phyloP scores from a whole-genome alignment of 2,329 filamentous ascomycete species.

The Botrytis aclada region DNA sequence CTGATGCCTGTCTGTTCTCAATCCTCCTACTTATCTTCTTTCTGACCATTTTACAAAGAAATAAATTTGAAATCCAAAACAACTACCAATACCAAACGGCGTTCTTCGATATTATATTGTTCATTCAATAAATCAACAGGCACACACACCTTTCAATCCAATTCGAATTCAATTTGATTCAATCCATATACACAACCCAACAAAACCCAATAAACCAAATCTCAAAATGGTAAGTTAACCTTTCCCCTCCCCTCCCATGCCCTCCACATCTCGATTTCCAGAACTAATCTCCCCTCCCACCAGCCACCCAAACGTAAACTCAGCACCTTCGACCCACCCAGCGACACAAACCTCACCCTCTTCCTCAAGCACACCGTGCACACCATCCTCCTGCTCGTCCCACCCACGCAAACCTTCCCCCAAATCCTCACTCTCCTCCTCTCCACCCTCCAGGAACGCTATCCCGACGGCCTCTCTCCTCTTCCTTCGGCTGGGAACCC shows the following conservation, averaged over 20 bases:
- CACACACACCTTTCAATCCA: too few species aligned
- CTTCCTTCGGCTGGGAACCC: constrained; percentile 18
- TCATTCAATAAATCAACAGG: too few species aligned
- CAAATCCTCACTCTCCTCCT: constrained; percentile 58
- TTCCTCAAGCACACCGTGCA: constrained; percentile 70
- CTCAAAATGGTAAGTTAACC: constrained; percentile 6
- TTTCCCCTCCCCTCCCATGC: not conserved
- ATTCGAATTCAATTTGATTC: not conserved
- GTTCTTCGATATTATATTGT: not conserved
- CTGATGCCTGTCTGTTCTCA: not conserved
- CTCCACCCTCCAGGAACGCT: constrained; percentile 54
- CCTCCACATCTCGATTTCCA: not conserved
- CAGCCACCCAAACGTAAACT: constrained; percentile 1
- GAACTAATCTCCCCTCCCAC: not conserved
- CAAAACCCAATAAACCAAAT: not conserved
- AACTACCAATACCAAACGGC: not conserved
- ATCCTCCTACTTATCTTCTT: not conserved
- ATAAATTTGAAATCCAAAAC: not conserved
- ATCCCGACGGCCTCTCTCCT: constrained; percentile 48
- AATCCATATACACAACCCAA: not conserved
- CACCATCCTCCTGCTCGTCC: constrained; percentile 67
- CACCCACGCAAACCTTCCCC: constrained; percentile 54
- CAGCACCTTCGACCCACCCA: not conserved
- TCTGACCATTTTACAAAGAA: not conserved
- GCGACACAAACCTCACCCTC: constrained; percentile 55